Evolutionary conservation across 331 rosid genomes (phyloP), one percentile per base, ranked within the genome.

Genomic region (Quercus tomentella): DNA sequence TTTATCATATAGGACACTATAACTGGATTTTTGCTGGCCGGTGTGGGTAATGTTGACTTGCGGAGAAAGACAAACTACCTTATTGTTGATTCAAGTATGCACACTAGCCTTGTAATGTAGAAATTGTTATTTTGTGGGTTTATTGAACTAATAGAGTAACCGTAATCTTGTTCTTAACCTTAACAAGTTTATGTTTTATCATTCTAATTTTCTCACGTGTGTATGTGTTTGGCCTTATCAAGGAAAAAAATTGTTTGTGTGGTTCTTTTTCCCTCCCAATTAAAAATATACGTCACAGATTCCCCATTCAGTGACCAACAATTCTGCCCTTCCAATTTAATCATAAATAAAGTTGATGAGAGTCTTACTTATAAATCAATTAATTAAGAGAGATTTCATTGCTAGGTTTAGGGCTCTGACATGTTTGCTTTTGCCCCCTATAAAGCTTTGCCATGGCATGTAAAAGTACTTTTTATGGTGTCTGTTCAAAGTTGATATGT

Each of bases 51-150:
- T 22, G 98, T 96, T 30, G 98, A 96, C 90, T 76, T 95, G 80
- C 89, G 99, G 71, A 90, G 99, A 85, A 93, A 95, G 90, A 90
- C 99, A 51, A 96, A 96, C 84, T 96, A 96, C 82, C 97, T 93
- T 25, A 90, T 89, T 45, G 97, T 96, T 51, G 99, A 96, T 83
- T 90, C 97, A 79, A 96, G 99, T 96, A 91, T 7, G 93, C 58
- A 49, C 16, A 8, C 70, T 65, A 14, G 37, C 63, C 35, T 45
- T n/a, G 20, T 67, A 70, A 41, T 69, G 74, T 54, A 31, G 20
- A 45, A 70, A 22, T 45, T 23, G 1, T 45, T 45, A 43, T 14
- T 21, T 70, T 1, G 16, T 43, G 58, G 7, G 57, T 21, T 21
- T 70, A 30, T 43, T 43, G 33, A 37, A 45, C 74, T 45, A 30